Conservation (phyloP, 345 rosid genomes). For the Lepidium didymum region DNA sequence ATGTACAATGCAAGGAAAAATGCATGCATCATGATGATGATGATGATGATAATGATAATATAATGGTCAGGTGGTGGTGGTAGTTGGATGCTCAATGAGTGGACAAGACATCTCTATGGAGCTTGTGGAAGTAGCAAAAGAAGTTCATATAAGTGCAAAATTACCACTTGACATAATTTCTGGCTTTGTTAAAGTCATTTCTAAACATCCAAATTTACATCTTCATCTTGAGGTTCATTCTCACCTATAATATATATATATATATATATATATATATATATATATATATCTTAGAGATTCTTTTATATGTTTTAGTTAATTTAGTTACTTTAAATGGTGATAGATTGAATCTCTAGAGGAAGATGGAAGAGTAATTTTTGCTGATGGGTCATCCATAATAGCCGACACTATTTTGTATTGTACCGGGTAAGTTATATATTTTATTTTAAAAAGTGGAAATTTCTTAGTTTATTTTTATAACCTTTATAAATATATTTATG, state of each 20-base stretch:
- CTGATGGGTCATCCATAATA: conserved; percentile 46
- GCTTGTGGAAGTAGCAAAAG: conserved; percentile 57
- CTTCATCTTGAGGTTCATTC: conserved; percentile 50
- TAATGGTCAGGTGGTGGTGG: conserved; percentile 77
- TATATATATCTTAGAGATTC: background rate
- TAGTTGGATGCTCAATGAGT: conserved; percentile 65
- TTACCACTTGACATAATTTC: conserved; percentile 38
- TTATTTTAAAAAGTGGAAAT: background rate
- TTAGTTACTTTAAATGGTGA: background rate
- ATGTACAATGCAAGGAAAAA: too few species aligned
- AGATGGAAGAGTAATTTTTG: conserved; percentile 56
- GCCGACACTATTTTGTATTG: conserved; percentile 73
- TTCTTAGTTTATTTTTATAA: too few species aligned
- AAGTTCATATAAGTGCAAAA: conserved; percentile 64
- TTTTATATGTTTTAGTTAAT: background rate
- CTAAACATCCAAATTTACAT: conserved; percentile 44
- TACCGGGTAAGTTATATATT: conserved; percentile 70
- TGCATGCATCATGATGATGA: background rate
- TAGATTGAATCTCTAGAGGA: conserved; percentile 63
- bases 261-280: background rate
- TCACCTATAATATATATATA: background rate
- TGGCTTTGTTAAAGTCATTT: conserved; percentile 61
- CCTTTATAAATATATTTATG: too few species aligned
- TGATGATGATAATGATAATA: background rate
- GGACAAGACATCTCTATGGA: conserved; percentile 90